Evolutionary conservation across 768 basidiomycete genomes (phyloP), one percentile per base, ranked within the genome.

Genomic region (Mycena rebaudengoi): DNA sequence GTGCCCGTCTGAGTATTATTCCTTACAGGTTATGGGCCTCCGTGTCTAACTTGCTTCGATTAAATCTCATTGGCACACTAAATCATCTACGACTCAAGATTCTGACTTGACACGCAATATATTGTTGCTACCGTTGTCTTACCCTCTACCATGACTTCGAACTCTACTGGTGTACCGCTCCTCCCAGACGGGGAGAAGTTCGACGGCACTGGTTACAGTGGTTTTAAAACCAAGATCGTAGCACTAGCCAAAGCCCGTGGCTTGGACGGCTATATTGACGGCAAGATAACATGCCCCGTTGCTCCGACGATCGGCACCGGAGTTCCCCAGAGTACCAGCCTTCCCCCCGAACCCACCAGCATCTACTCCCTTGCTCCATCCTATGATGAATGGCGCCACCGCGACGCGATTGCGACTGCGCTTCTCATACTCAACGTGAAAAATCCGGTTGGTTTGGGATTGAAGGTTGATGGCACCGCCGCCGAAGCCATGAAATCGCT

Each of bases 141-240:
- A 25, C 3, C 33, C n/a, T 35, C 20, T 20, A 46, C 23, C 20
- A 57, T 57, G 55, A n/a, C 44, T 37, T 57, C 55, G 55, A 48
- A 49, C 33, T 45, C 60, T 30, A 52, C 63, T 46, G 29, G 51
- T 29, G 70, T 71, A 28, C 69, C 64, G 5, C 58, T 58, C 4
- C 65, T 74, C 49, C 62, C 71, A 14, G 69, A 70, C 13, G 50
- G 59, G 5, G 61, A 65, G 13, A 60, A 69, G 18, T 73, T 70
- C 54, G 67, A 74, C 51, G 68, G 71, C 5, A 63, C 55, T 3
- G 72, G 71, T 53, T 72, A 52, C 26, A 30, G 39, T 28, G 45
- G 51, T 20, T 71, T 62, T 40, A 68, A 63, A 46, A 66, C 54
- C 25, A 44, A 45, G 12, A 60, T 74, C 21, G 18, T 62, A 6